Evolutionary conservation across 352 stramenopile species (phyloP).

Genomic region (Blastocystis sp.): DNA sequence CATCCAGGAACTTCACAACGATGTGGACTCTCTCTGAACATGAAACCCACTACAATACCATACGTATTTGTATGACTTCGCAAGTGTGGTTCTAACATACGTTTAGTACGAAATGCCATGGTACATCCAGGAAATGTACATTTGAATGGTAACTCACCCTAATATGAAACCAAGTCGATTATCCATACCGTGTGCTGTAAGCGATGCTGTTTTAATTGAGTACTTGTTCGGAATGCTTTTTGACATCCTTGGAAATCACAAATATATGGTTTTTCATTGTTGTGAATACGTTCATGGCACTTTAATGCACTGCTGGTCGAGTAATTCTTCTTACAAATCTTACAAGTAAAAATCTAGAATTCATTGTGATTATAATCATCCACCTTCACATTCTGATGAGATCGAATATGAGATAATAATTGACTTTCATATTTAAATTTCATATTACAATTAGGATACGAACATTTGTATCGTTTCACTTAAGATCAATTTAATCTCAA

Average conservation of each 20-base stretch:
- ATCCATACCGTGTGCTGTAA: neutral
- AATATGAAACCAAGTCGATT: neutral
- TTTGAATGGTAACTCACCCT: conserved; percentile 62
- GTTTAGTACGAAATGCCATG: conserved; percentile 42
- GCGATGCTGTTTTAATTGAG: conserved; percentile 47
- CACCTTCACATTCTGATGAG: conserved; percentile 46
- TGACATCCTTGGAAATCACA: conserved; percentile 45
- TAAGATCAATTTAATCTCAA: neutral
- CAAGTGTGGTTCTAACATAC: conserved; percentile 65
- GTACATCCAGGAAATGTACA: conserved; percentile 64
- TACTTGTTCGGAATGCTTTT: conserved; percentile 15
- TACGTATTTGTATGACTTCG: conserved; percentile 56
- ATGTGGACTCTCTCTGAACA: conserved; percentile 35
- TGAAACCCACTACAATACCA: neutral
- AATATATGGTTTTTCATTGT: conserved; percentile 51
- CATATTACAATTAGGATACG: neutral
- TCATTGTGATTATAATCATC: neutral
- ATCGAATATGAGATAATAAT: conserved; percentile 12
- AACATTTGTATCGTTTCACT: conserved; percentile 50
- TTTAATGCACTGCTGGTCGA: neutral
- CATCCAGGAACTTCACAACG: conserved; percentile 25
- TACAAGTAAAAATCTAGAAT: neutral
- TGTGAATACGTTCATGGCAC: conserved; percentile 58
- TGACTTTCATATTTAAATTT: conserved; percentile 47
- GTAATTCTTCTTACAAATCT: conserved; percentile 40